Evolutionary conservation across 257 asterid genomes (phyloP).

Genomic region (Petunia axillaris): DNA sequence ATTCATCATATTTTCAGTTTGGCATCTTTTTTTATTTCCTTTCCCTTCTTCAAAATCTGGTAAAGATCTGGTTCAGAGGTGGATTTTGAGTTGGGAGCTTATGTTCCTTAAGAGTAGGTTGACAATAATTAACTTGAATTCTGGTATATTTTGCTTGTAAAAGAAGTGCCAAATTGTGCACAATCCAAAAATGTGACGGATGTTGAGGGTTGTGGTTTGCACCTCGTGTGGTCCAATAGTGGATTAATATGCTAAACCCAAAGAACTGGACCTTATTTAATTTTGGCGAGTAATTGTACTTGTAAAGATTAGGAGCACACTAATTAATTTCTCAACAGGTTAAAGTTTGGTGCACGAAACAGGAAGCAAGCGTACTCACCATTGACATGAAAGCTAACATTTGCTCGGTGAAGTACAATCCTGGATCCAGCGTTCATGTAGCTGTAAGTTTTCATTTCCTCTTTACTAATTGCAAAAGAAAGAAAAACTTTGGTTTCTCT

Average conservation of each 20-base stretch:
- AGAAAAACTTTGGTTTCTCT: not conserved
- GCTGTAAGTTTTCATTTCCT: slow-evolving; percentile 53
- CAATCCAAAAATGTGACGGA: no score
- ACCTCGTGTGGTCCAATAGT: no score
- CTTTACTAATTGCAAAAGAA: not conserved
- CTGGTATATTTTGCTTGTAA: no score
- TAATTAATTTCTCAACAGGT: slow-evolving; percentile 52
- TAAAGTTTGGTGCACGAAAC: slow-evolving; percentile 84
- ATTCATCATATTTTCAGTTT: no score
- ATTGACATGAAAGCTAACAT: slow-evolving; percentile 94
- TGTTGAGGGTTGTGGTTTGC: no score
- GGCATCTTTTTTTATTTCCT: no score
- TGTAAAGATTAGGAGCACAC: not conserved
- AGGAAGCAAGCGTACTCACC: slow-evolving; percentile 79
- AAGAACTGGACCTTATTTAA: not conserved
- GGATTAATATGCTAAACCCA: not conserved
- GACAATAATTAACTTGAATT: no score
- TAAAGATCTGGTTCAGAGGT: no score
- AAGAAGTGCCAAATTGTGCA: no score
- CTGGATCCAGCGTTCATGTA: slow-evolving; percentile 74
- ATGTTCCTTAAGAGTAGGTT: no score
- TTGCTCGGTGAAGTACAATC: slow-evolving; percentile 91
- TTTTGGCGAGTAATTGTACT: not conserved
- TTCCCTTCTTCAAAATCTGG: no score
- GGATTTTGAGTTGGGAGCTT: no score